Base-by-base conservation (phyloP, 176 grass and related monocot species). In the Coix lacrymajobi region DNA sequence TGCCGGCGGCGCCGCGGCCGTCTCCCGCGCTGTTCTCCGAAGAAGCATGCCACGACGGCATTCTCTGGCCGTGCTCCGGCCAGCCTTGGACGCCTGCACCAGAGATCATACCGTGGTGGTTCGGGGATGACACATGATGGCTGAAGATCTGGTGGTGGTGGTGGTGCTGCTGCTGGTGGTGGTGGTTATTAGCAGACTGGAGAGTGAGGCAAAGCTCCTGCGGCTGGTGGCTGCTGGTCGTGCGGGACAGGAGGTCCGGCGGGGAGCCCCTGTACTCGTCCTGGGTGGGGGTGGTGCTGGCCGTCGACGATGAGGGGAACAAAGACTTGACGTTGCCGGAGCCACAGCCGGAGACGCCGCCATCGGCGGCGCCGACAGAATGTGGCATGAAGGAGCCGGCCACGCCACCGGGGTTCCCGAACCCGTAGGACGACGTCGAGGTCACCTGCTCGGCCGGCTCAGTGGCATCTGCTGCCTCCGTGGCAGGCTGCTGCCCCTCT, bases 201-300 rank as follows among this genome's bases (percentile, higher is more conserved):
- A 98, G 96, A 9, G 96, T 92, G 51, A 95, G 96, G 77, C 96
- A 90, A 22, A 98, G 93, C 84, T 98, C 91, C 82, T 95, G 92
- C 34, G 83, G 78, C 30, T 91, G 92, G 80, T 90, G 90, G 80
- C 80, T 88, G 51, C 76, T 85, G 1, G 81, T 89, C 3, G 86
- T 83, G 45, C 88, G 92, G n/a, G 88, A 90, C 77, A 94, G 76
- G 2, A 94, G 90, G 64, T 90, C 92, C 3, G 85, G 87, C n/a
- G 88, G 86, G 44, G 92, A 98, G 33, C 83, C 90, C 29, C 94
- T 85, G 76, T 94, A 96, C 34, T 94, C 89, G 54, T 92, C 87
- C 36, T 90, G 85, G 52, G 13, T 66, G 25, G 73, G 78, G 28
- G 65, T 30, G 73, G 86, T 17, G 83, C 83, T 52, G 68, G 90